phyloP scores from a whole-genome alignment of 2,329 filamentous ascomycete species.

The Camptophora hylomeconis region DNA sequence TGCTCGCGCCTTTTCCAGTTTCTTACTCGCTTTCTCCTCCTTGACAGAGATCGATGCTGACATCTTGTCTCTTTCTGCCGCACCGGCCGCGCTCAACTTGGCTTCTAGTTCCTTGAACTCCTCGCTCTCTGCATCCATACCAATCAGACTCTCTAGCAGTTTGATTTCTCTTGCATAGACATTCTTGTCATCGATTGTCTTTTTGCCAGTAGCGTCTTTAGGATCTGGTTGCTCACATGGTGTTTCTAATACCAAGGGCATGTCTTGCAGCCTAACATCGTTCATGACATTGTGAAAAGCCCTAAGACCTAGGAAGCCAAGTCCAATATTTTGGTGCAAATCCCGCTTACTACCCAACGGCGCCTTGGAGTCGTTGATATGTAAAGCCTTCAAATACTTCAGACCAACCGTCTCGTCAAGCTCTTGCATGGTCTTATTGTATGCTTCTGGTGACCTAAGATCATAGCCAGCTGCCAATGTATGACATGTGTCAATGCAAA shows the following conservation, averaged over 20 bases:
- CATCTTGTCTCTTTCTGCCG: conserved; percentile 58
- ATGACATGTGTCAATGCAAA: conserved; percentile 95
- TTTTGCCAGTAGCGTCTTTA: conserved; percentile 14
- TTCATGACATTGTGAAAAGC: conserved; percentile 91
- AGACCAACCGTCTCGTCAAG: conserved; percentile 70
- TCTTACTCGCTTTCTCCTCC: conserved; percentile 51
- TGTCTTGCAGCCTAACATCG: conserved; percentile 55
- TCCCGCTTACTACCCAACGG: conserved; percentile 72
- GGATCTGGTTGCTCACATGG: conserved; percentile 61
- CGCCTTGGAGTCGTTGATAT: conserved; percentile 92
- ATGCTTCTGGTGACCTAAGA: conserved; percentile 60
- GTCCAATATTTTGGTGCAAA: conserved; percentile 91
- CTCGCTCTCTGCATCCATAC: conserved; percentile 62
- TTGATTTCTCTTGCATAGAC: conserved; percentile 95
- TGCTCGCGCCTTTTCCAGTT: conserved; percentile 40
- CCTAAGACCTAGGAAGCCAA: conserved; percentile 78
- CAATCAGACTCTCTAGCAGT: conserved; percentile 68
- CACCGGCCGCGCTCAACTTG: conserved; percentile 54
- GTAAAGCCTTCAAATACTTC: conserved; percentile 69
- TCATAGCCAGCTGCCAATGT: conserved; percentile 92
- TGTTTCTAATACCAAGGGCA: conserved; percentile 95
- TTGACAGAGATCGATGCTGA: conserved; percentile 71
- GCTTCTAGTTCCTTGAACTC: conserved; percentile 57
- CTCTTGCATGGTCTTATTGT: conserved; percentile 56
- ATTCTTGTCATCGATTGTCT: conserved; percentile 52